phyloP scores from a whole-genome alignment of 2,329 filamentous ascomycete genomes.

The Sarocladium kiliense region DNA sequence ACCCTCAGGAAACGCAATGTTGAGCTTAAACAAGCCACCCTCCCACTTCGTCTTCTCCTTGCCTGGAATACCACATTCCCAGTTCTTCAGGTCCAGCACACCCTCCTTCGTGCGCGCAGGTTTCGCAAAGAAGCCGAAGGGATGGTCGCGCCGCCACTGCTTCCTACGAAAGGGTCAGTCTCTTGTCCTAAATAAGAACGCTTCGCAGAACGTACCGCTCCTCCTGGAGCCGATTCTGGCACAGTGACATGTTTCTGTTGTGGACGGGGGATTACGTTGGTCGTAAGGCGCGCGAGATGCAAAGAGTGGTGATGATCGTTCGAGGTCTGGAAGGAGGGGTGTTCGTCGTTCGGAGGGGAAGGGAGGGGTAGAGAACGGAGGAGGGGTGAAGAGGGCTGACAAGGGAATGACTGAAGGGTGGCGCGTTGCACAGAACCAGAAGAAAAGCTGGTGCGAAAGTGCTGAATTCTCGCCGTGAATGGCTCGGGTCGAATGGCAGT shows the following conservation, averaged over 20 bases:
- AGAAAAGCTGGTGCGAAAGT: not conserved
- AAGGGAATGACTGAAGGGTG: not conserved
- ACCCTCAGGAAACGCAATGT: constrained; percentile 91
- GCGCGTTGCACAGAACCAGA: not conserved
- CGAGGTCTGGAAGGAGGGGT: not conserved
- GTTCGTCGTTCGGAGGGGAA: not conserved
- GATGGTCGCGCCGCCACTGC: constrained; percentile 95
- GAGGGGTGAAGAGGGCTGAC: not conserved
- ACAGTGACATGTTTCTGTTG: constrained; percentile 68
- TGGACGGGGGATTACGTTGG: not conserved
- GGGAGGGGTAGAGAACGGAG: not conserved
- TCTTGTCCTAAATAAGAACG: not conserved
- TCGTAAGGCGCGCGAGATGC: not conserved
- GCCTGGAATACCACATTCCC: constrained; percentile 95
- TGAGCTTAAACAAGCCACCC: constrained; percentile 93
- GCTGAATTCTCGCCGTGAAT: not conserved
- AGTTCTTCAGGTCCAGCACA: constrained; percentile 85
- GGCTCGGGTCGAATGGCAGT: constrained; percentile 1
- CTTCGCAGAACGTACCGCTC: constrained; percentile 60
- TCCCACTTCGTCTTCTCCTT: constrained; percentile 98
- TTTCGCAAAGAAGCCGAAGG: constrained; percentile 94
- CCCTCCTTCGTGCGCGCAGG: constrained; percentile 75
- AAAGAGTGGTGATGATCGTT: not conserved
- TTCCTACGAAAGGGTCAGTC: constrained; percentile 53
- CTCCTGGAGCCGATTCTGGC: constrained; percentile 80